Percentiles rank a stretch among this genome's conserved stretches.
Conservation (phyloP, 176 grass and related monocot species). For the Tillandsia fasciculata region DNA sequence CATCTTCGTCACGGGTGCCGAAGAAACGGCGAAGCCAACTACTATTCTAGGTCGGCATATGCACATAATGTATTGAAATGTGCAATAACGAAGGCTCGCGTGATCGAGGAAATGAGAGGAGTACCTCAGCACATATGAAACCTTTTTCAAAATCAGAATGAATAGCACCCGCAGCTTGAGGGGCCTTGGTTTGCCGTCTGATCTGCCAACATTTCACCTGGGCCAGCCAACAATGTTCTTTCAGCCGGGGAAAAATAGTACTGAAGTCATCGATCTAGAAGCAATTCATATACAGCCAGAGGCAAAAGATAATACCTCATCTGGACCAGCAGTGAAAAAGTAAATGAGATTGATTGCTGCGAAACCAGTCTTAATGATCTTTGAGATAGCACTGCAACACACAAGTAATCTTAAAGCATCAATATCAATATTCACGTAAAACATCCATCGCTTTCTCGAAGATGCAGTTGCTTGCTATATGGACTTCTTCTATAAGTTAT, state of each 20-base stretch:
- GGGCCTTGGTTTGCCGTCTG: conserved; percentile 78
- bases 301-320: conserved; percentile 57
- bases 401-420: conserved; percentile 19
- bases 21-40: no score
- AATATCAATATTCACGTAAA: not conserved
- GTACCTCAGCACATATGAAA: conserved; percentile 95
- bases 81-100: no score
- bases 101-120: not conserved
- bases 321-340: conserved; percentile 97
- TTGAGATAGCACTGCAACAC: conserved; percentile 58
- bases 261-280: not conserved
- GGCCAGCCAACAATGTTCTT: conserved; percentile 8
- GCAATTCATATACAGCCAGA: conserved; percentile 2
- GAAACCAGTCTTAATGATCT: conserved; percentile 99
- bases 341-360: conserved; percentile 97
- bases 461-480: not conserved
- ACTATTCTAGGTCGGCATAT: no score
- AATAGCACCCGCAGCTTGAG: conserved; percentile 93
- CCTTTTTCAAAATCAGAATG: conserved; percentile 98
- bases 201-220: conserved; percentile 99
- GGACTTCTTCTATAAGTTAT: not conserved
- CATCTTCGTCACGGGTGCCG: no score
- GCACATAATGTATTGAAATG: no score
- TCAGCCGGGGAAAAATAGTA: not conserved
- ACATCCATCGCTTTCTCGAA: not conserved